Conservation (phyloP, 768 basidiomycete genomes). For the Boletus barrowsii region DNA sequence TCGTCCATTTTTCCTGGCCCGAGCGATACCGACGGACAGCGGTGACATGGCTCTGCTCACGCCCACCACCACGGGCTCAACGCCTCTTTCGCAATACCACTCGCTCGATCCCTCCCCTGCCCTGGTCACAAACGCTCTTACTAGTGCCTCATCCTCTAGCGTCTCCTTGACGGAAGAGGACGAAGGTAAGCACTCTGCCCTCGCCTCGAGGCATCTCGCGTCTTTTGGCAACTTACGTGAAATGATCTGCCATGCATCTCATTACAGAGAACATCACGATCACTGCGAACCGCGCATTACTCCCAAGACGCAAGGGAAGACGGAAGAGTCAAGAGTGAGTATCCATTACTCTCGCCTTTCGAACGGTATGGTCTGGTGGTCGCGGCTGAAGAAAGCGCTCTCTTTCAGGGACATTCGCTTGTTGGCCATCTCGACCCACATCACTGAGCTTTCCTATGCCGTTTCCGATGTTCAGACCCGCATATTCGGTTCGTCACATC, state of each 20-base stretch:
- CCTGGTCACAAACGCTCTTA: constrained; percentile 15
- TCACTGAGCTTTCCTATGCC: constrained; percentile 82
- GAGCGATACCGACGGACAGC: constrained; percentile 5
- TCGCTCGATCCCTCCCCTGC: constrained; percentile 32
- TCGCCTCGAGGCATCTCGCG: constrained; percentile 23
- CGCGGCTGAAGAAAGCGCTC: constrained; percentile 24
- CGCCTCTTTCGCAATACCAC: constrained; percentile 33
- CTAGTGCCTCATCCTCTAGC: constrained; percentile 44
- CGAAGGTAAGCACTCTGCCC: constrained; percentile 50
- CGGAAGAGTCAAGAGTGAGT: constrained; percentile 70
- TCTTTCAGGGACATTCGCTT: constrained; percentile 65
- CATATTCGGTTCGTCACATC: constrained; percentile 65
- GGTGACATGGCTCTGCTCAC: constrained; percentile 23
- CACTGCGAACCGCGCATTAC: constrained; percentile 48
- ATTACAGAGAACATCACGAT: constrained; percentile 69
- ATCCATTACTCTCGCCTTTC: constrained; percentile 8
- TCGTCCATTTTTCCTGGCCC: constrained; percentile 1
- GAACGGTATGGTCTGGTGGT: constrained; percentile 27
- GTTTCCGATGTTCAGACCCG: constrained; percentile 90
- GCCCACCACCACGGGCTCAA: constrained; percentile 26
- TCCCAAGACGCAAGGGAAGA: constrained; percentile 45
- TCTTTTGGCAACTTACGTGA: constrained; percentile 34
- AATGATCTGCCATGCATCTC: constrained; percentile 27
- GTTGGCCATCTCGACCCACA: constrained; percentile 77
- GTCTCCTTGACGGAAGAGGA: constrained; percentile 54